phyloP scores from a whole-genome alignment of 1,139 yeast genomes.

The Lodderomyces oxycetoniae region DNA sequence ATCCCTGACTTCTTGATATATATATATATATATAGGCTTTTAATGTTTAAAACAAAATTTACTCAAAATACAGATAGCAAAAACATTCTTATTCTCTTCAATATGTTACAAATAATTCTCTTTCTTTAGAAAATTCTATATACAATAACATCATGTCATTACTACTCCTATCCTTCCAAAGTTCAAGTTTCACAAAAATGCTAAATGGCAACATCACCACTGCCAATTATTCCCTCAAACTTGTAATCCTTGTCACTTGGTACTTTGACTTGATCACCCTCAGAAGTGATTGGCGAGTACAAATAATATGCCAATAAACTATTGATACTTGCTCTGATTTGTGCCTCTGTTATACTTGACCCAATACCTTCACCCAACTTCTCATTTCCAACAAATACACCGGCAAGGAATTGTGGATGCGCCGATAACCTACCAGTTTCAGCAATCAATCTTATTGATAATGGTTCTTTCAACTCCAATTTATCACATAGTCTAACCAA shows the following conservation, averaged over 20 bases:
- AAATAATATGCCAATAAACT: constrained; percentile 90
- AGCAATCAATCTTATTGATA: constrained; percentile 71
- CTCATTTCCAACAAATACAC: constrained; percentile 78
- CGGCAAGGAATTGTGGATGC: constrained; percentile 85
- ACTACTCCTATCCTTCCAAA: no score
- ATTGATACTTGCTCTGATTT: constrained; percentile 85
- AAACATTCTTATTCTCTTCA: no score
- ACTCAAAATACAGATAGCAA: no score
- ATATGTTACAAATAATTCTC: no score
- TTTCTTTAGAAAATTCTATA: no score
- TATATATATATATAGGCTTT: no score
- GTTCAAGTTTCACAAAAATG: no score
- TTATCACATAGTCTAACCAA: constrained; percentile 73
- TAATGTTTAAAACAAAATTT: no score
- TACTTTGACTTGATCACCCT: constrained; percentile 38
- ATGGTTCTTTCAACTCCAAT: constrained; percentile 70
- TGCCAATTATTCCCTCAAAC: constrained; percentile 46
- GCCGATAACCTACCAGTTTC: constrained; percentile 89
- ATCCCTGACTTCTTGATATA: no score
- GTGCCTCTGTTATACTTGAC: constrained; percentile 85
- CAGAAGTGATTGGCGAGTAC: constrained; percentile 64
- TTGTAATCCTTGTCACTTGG: constrained; percentile 57
- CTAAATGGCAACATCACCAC: constrained; percentile 51
- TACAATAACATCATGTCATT: no score
- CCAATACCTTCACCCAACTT: constrained; percentile 96